Evolutionary conservation across 768 basidiomycete genomes (phyloP).

Genomic region (Pleurotus platypus): DNA sequence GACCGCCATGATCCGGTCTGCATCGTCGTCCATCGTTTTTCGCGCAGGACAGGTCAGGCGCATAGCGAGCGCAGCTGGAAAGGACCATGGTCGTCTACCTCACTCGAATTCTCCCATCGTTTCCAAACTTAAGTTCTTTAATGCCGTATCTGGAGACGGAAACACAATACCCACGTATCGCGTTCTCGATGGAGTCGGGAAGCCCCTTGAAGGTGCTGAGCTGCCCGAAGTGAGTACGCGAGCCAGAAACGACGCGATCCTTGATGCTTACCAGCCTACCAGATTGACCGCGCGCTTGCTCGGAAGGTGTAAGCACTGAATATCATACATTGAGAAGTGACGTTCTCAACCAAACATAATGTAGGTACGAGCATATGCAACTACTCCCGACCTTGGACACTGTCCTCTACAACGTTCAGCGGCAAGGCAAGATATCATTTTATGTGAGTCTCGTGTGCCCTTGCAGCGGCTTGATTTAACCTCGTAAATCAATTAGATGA

Average conservation of each 20-base stretch:
- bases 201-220: constrained; percentile 67
- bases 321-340: neutral
- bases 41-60: constrained; percentile 12
- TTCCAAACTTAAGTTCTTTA: constrained; percentile 73
- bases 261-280: constrained; percentile 1
- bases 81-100: constrained; percentile 26
- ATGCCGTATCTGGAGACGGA: constrained; percentile 60
- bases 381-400: constrained; percentile 83
- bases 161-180: constrained; percentile 82
- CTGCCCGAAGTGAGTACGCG: constrained; percentile 61
- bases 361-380: constrained; percentile 75
- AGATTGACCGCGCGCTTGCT: constrained; percentile 71
- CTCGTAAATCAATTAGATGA: constrained; percentile 53
- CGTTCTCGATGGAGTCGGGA: constrained; percentile 77
- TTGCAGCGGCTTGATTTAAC: neutral
- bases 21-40: constrained; percentile 16
- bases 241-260: neutral
- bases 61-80: constrained; percentile 12
- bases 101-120: constrained; percentile 60
- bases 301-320: constrained; percentile 47
- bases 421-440: constrained; percentile 91
- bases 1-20: constrained; percentile 30
- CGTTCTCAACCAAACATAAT: neutral
- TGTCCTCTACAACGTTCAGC: constrained; percentile 86
- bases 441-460: constrained; percentile 51